A percentile compares a stretch with the other conserved stretches of the same genome.
phyloP scores from a whole-genome alignment of 768 basidiomycete species.

The Cyclocybe cylindracea region DNA sequence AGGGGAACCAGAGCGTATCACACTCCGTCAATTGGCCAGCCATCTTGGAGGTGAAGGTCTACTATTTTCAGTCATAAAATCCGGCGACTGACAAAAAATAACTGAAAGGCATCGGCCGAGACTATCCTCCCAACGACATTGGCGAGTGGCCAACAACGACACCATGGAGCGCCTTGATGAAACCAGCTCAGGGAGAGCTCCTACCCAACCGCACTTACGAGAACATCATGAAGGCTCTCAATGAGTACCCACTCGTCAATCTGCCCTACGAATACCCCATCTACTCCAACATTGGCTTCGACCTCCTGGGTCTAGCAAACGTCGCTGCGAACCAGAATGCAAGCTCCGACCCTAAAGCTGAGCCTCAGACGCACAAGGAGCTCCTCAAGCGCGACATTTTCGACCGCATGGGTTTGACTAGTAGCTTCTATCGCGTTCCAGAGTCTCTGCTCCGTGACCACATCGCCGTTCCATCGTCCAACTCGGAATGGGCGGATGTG shows the following conservation, averaged over 20 bases:
- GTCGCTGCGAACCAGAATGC: conserved; percentile 50
- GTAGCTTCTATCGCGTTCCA: conserved; percentile 43
- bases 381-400: conserved; percentile 52
- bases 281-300: conserved; percentile 80
- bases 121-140: conserved; percentile 32
- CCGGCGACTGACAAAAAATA: neutral
- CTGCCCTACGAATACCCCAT: conserved; percentile 53
- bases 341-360: conserved; percentile 15
- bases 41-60: conserved; percentile 35
- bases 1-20: conserved; percentile 28
- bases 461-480: conserved; percentile 40
- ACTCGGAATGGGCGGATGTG: conserved; percentile 38
- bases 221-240: conserved; percentile 34
- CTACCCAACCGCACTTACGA: conserved; percentile 10
- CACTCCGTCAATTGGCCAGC: conserved; percentile 41
- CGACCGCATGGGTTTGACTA: conserved; percentile 43
- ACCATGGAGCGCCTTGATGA: no score
- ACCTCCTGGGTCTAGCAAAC: conserved; percentile 69
- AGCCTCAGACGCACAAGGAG: conserved; percentile 39
- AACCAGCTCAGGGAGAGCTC: no score
- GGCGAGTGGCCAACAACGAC: conserved; percentile 41
- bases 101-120: conserved; percentile 33
- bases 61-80: neutral
- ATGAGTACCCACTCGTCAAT: conserved; percentile 37
- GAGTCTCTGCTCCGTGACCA: conserved; percentile 26